Conservation (phyloP, 164 flowering plant genomes). For the Sextonia rubra region DNA sequence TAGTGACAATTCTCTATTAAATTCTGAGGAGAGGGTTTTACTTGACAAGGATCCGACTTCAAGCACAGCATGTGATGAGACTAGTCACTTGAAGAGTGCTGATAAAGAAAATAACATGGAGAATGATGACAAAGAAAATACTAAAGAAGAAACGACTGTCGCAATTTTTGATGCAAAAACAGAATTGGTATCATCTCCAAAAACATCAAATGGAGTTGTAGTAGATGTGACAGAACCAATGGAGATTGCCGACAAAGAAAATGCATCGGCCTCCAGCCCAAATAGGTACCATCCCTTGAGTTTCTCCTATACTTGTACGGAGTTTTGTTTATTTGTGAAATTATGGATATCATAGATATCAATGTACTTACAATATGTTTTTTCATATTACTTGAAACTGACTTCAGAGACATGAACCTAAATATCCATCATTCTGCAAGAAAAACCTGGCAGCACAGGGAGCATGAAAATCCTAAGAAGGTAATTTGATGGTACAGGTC, state of each 20-base stretch:
- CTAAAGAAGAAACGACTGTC: slow-evolving; percentile 1
- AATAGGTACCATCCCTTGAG: slow-evolving; percentile 4
- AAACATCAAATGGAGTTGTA: slow-evolving; percentile 3
- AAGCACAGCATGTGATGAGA: slow-evolving; percentile 8
- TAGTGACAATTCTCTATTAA: slow-evolving; percentile 14
- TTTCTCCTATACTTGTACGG: neutral
- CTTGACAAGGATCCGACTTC: slow-evolving; percentile 7
- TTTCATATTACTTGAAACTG: neutral
- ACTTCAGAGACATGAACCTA: slow-evolving; percentile 29
- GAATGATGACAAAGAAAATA: slow-evolving; percentile 11
- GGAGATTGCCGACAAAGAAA: slow-evolving; percentile 61
- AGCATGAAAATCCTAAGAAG: slow-evolving; percentile 24
- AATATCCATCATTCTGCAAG: slow-evolving; percentile 16
- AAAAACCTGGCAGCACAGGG: slow-evolving; percentile 17
- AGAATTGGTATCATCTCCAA: slow-evolving; percentile 9
- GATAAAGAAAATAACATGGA: slow-evolving; percentile 12
- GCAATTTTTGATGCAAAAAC: slow-evolving; percentile 5
- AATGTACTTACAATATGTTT: too few relatives aligned
- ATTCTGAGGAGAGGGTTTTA: slow-evolving; percentile 11
- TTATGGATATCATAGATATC: too few relatives aligned
- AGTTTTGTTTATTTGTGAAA: neutral
- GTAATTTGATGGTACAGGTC: slow-evolving; percentile 8
- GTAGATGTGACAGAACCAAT: slow-evolving; percentile 17
- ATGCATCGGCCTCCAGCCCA: slow-evolving; percentile 34
- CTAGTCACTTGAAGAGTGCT: neutral